Percentiles rank a stretch among this genome's conserved stretches.
Conservation (phyloP, 352 stramenopile species). For the Phytopythium vexans region DNA sequence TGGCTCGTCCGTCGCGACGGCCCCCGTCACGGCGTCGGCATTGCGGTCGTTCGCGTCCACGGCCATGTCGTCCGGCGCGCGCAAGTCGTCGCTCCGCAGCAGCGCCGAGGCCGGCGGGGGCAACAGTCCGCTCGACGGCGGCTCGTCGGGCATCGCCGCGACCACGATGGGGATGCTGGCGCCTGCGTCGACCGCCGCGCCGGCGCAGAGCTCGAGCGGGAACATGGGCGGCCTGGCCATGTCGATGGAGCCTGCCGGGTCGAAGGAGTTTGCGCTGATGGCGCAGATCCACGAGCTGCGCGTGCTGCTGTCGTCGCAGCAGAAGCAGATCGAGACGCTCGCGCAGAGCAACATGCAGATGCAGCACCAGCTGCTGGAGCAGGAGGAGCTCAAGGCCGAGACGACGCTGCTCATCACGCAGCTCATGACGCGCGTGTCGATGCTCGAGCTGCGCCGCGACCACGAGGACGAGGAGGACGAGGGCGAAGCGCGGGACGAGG, state of each 20-base stretch:
- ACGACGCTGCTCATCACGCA: conserved; percentile 84
- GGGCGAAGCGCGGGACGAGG: conserved; percentile 20
- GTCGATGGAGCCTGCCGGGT: background rate
- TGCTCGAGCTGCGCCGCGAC: conserved; percentile 63
- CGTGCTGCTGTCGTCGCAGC: conserved; percentile 43
- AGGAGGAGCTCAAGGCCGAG: conserved; percentile 80
- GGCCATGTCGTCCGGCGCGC: conserved; percentile 10
- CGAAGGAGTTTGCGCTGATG: conserved; percentile 17
- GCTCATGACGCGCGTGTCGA: conserved; percentile 79
- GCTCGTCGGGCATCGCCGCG: no score
- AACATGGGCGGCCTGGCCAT: background rate
- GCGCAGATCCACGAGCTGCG: conserved; percentile 53
- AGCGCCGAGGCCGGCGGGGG: conserved; percentile 1
- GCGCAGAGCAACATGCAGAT: conserved; percentile 73
- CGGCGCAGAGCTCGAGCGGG: no score
- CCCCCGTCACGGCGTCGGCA: conserved; percentile 3
- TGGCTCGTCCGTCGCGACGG: background rate
- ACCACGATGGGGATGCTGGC: no score
- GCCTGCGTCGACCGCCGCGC: no score
- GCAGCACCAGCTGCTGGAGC: conserved; percentile 77
- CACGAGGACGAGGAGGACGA: conserved; percentile 24
- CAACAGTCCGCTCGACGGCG: no score
- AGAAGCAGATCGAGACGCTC: conserved; percentile 74
- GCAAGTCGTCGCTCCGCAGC: conserved; percentile 2
- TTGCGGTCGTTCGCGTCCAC: conserved; percentile 7